Percentiles rank a stretch among this genome's conserved stretches.
phyloP scores from a whole-genome alignment of 106 monocot genomes.

The Platanthera guangdongensis region DNA sequence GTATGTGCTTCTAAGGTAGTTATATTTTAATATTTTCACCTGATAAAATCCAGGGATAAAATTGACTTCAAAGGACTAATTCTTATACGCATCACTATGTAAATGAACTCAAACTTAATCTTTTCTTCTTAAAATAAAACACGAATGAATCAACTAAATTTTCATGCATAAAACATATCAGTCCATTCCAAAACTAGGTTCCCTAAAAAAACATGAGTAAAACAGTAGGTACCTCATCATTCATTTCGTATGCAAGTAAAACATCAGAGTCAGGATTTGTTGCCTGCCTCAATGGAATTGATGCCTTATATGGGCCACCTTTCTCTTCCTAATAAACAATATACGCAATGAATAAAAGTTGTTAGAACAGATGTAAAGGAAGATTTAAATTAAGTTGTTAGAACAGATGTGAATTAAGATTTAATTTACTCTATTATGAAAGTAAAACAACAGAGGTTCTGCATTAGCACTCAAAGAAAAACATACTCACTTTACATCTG shows the following conservation, averaged over 20 bases:
- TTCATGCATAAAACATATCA: background rate
- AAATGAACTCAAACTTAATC: background rate
- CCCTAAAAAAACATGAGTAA: background rate
- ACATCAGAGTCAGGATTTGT: slow-evolving; percentile 93
- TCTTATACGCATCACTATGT: background rate
- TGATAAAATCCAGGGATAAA: background rate
- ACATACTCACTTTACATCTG: slow-evolving; percentile 69
- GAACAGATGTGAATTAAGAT: background rate
- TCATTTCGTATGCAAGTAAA: slow-evolving; percentile 98
- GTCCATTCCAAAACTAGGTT: background rate
- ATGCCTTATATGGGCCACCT: slow-evolving; percentile 94
- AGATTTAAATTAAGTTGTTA: background rate
- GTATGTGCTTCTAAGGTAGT: too few species aligned
- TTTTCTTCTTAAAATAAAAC: background rate
- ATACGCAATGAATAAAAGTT: background rate
- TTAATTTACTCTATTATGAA: background rate
- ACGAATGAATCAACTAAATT: background rate
- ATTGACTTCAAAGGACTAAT: background rate
- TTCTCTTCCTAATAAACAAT: slow-evolving; percentile 71
- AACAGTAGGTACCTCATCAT: slow-evolving; percentile 61
- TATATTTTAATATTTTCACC: too few species aligned
- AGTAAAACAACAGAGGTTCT: background rate
- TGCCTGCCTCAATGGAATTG: slow-evolving; percentile 74
- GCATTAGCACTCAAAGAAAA: slow-evolving; percentile 1
- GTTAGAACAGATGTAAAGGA: slow-evolving; percentile 2